phyloP scores from a whole-genome alignment of 2,329 filamentous ascomycete species.

The Exophiala dermatitidis region DNA sequence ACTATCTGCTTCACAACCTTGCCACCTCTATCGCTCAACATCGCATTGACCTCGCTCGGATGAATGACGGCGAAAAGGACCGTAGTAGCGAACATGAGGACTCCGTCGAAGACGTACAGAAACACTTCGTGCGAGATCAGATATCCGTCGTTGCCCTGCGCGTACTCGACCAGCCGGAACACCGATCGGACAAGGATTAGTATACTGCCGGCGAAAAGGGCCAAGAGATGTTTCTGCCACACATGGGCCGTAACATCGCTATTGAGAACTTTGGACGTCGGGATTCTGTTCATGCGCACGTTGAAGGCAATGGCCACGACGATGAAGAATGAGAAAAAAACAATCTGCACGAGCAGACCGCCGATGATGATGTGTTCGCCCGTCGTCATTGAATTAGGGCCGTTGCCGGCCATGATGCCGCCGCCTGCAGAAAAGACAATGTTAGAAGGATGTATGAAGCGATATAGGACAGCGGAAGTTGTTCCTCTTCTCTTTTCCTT shows the following conservation, averaged over 20 bases:
- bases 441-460: neutral
- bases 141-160: conserved; percentile 30
- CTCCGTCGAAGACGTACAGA: conserved; percentile 32
- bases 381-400: conserved; percentile 25
- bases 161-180: conserved; percentile 31
- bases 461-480: too few species aligned
- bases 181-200: conserved; percentile 31
- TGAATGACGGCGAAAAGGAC: conserved; percentile 10
- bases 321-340: conserved; percentile 47
- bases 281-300: neutral
- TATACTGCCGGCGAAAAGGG: conserved; percentile 26
- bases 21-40: conserved; percentile 5
- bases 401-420: conserved; percentile 8
- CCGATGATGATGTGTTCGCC: conserved; percentile 41
- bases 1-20: conserved; percentile 4
- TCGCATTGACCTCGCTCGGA: conserved; percentile 10
- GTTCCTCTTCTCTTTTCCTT: conserved; percentile 27
- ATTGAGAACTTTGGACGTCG: neutral
- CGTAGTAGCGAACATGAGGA: conserved; percentile 27
- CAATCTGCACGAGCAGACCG: conserved; percentile 44
- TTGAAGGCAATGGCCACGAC: conserved; percentile 34
- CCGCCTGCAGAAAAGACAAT: conserved; percentile 3
- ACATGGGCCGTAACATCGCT: neutral
- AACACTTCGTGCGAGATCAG: conserved; percentile 31
- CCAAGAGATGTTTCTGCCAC: conserved; percentile 36